These are phyloP conservation scores for Trichophyton equinum DNA, from an alignment of 2,329 filamentous ascomycete species.

Conservation along the genomic window DNA sequence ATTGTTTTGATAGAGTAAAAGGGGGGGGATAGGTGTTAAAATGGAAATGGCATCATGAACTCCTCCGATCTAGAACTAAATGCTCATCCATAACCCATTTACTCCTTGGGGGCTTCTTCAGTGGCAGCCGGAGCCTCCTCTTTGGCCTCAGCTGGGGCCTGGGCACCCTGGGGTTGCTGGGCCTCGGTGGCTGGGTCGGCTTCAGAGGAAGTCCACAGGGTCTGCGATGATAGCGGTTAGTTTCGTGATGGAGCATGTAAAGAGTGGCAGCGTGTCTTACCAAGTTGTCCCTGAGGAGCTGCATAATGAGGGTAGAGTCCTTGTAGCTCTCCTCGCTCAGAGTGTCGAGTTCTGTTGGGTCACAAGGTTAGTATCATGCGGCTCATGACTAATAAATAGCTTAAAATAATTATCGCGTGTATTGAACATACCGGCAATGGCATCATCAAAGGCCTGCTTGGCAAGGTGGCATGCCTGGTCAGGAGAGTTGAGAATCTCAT, in stretches of 20 bases:
- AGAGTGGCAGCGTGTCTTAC: slow-evolving; percentile 38
- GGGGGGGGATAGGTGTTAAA: not conserved
- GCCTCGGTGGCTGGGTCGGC: slow-evolving; percentile 61
- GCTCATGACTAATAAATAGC: not conserved
- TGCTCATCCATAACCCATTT: slow-evolving; percentile 2
- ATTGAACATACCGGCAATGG: slow-evolving; percentile 58
- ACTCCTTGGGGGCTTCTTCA: slow-evolving; percentile 25
- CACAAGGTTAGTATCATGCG: slow-evolving; percentile 1
- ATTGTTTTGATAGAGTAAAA: not conserved
- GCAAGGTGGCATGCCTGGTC: slow-evolving; percentile 97
- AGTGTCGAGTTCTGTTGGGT: slow-evolving; percentile 68
- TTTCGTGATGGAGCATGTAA: not conserved
- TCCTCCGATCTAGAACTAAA: slow-evolving; percentile 7
- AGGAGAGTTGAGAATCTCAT: slow-evolving; percentile 97
- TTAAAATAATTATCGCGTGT: not conserved
- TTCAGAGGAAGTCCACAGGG: slow-evolving; percentile 98
- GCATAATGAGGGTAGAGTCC: slow-evolving; percentile 98
- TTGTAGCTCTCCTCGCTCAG: slow-evolving; percentile 98
- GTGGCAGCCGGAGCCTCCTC: slow-evolving; percentile 29
- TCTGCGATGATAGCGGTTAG: slow-evolving; percentile 44
- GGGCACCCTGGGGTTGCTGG: slow-evolving; percentile 19
- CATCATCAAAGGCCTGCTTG: slow-evolving; percentile 92
- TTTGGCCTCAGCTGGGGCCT: slow-evolving; percentile 23
- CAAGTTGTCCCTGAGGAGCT: slow-evolving; percentile 92
- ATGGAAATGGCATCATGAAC: slow-evolving; percentile 5